Evolutionary conservation across 495 filamentous ascomycete species (phyloP).

Genomic region (Penicillium alfredii): DNA sequence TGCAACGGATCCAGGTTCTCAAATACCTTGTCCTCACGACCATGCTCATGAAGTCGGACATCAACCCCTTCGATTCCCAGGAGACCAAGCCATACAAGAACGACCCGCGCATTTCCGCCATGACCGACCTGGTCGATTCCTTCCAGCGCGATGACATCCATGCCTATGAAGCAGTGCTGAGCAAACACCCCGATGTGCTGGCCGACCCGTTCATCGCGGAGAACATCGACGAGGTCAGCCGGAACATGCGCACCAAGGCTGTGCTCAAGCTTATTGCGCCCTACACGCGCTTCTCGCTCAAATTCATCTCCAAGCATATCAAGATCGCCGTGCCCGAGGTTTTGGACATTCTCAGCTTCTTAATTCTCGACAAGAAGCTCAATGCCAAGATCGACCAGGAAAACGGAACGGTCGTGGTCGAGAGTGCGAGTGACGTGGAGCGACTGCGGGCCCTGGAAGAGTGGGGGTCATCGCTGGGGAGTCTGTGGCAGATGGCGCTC

Average conservation of each 20-base stretch:
- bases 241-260: conserved; percentile 95
- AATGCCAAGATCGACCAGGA: conserved; percentile 86
- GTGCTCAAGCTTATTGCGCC: conserved; percentile 90
- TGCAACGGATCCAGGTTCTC: conserved; percentile 93
- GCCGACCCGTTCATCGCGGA: conserved; percentile 95
- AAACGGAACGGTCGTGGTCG: conserved; percentile 73
- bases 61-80: conserved; percentile 98
- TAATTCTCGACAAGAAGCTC: conserved; percentile 85
- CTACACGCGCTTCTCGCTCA: conserved; percentile 84
- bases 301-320: conserved; percentile 79
- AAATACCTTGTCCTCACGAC: conserved; percentile 95
- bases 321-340: conserved; percentile 80
- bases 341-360: conserved; percentile 84
- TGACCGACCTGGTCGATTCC: conserved; percentile 95
- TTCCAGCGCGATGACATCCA: conserved; percentile 96
- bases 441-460: conserved; percentile 66
- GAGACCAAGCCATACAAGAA: conserved; percentile 99
- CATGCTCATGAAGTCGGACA: conserved; percentile 99
- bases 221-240: conserved; percentile 98
- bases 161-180: conserved; percentile 78
- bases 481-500: conserved; percentile 59
- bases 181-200: conserved; percentile 82
- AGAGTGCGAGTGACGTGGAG: conserved; percentile 65
- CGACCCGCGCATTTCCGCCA: conserved; percentile 88
- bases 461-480: conserved; percentile 63